These are phyloP conservation scores for Knoxdaviesia capensis DNA, from an alignment of 2,329 filamentous ascomycete species.

Conservation along the genomic window DNA sequence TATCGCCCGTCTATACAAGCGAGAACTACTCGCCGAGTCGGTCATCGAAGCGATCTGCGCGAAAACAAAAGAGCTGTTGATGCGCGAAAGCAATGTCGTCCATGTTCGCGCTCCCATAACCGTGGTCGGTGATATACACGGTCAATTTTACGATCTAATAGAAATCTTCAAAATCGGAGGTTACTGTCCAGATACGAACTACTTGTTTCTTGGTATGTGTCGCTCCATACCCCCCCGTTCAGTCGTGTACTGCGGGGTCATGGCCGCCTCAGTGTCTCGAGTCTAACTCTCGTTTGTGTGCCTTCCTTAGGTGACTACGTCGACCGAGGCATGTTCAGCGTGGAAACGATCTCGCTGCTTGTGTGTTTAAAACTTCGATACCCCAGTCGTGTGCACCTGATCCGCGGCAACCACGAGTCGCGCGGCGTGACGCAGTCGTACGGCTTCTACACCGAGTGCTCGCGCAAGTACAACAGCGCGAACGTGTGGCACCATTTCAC, in stretches of 20 bases:
- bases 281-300: neutral
- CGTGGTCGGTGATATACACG: conserved; percentile 95
- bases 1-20: conserved; percentile 89
- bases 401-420: conserved; percentile 94
- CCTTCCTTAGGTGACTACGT: conserved; percentile 65
- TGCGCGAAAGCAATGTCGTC: conserved; percentile 99
- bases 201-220: conserved; percentile 69
- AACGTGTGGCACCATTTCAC: conserved; percentile 99
- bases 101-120: conserved; percentile 91
- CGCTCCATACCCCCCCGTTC: neutral
- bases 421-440: conserved; percentile 96
- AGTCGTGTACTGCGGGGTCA: neutral
- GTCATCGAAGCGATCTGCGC: conserved; percentile 98
- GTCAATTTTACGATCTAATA: conserved; percentile 96
- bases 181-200: conserved; percentile 94
- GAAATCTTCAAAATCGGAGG: conserved; percentile 98
- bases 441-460: conserved; percentile 97
- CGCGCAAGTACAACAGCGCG: conserved; percentile 92
- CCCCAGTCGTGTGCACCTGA: conserved; percentile 84
- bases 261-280: neutral
- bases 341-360: conserved; percentile 94
- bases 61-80: conserved; percentile 94
- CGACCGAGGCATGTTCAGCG: conserved; percentile 93
- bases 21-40: conserved; percentile 89
- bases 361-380: conserved; percentile 95